phyloP scores from a whole-genome alignment of 306 rosid species.

The Ceratonia siliqua region DNA sequence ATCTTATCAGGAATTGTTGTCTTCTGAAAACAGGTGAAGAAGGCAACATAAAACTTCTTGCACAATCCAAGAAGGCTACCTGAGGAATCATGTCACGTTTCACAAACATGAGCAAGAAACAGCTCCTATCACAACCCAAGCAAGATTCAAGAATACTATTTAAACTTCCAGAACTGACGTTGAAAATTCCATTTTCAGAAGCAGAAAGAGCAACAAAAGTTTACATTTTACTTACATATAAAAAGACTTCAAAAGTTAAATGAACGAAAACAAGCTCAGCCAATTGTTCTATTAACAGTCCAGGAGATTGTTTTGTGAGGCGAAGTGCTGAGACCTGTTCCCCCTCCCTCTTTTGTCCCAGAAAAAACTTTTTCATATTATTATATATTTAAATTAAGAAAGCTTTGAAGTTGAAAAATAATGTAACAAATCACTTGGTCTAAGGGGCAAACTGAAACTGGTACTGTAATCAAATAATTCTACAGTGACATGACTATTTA shows the following conservation, averaged over 20 bases:
- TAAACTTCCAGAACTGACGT: background rate
- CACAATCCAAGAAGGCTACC: conserved; percentile 37
- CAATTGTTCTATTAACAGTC: no score
- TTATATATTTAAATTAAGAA: background rate
- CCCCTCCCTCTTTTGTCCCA: background rate
- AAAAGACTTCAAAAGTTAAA: no score
- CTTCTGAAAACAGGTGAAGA: conserved; percentile 68
- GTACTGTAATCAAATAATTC: background rate
- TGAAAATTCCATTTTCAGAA: background rate
- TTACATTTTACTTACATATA: background rate
- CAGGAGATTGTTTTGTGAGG: no score
- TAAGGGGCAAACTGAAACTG: background rate
- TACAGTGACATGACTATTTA: background rate
- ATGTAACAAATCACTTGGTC: background rate
- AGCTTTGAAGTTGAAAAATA: background rate
- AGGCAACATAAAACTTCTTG: conserved; percentile 51
- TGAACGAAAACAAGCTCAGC: no score
- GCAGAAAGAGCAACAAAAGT: background rate
- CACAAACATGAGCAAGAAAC: conserved; percentile 43
- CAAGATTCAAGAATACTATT: conserved; percentile 5
- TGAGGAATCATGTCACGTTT: conserved; percentile 49
- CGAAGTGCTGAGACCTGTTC: background rate
- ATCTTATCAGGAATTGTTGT: conserved; percentile 66
- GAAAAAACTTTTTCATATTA: background rate
- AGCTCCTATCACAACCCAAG: conserved; percentile 38